phyloP scores from a whole-genome alignment of 768 basidiomycete genomes.

The Pleurotus pulmonarius region DNA sequence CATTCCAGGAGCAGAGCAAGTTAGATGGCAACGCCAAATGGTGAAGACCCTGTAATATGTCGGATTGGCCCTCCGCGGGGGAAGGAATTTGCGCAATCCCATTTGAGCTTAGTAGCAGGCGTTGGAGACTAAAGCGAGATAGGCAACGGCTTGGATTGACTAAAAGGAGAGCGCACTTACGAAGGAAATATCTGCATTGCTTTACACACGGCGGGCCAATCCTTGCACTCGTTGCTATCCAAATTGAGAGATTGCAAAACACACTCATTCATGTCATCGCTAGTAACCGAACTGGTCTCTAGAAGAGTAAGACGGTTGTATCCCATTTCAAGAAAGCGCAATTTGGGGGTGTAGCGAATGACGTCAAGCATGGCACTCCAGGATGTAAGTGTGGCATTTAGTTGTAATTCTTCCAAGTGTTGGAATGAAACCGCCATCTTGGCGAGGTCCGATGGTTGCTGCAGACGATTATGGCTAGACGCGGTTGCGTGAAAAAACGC shows the following conservation, averaged over 20 bases:
- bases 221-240: constrained; percentile 57
- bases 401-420: constrained; percentile 58
- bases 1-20: constrained; percentile 51
- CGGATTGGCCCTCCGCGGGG: constrained; percentile 21
- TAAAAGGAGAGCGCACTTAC: constrained; percentile 33
- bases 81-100: constrained; percentile 46
- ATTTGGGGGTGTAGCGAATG: constrained; percentile 46
- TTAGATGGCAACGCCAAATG: constrained; percentile 67
- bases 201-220: constrained; percentile 51
- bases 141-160: constrained; percentile 10
- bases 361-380: constrained; percentile 66
- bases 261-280: constrained; percentile 13
- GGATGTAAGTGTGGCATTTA: constrained; percentile 68
- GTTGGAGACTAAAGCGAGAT: constrained; percentile 46
- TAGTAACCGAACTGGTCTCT: constrained; percentile 15
- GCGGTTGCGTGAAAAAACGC: constrained; percentile 14
- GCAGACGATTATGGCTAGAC: constrained; percentile 66
- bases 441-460: constrained; percentile 27
- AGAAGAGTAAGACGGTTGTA: constrained; percentile 55
- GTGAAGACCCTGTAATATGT: constrained; percentile 34
- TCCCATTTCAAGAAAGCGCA: constrained; percentile 63
- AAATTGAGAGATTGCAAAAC: constrained; percentile 58
- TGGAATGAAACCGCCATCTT: constrained; percentile 41
- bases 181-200: constrained; percentile 39
- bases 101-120: constrained; percentile 67